A percentile compares a stretch with the other conserved stretches of the same genome.
These are phyloP conservation scores for Myxozyma sirexii DNA, from an alignment of 805 yeast species.

Conservation along the genomic window DNA sequence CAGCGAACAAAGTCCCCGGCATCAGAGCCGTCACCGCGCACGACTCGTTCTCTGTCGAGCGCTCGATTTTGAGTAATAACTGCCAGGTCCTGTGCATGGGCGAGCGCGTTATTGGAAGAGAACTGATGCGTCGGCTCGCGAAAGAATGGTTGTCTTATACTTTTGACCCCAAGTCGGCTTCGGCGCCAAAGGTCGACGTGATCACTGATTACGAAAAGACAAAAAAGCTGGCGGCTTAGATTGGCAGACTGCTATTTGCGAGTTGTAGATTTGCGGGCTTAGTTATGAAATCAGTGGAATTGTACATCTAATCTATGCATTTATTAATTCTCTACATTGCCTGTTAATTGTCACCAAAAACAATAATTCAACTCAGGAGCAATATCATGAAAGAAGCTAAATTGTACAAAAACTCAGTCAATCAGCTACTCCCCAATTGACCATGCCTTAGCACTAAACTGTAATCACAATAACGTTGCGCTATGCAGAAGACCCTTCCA, in stretches of 20 bases:
- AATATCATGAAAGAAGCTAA: no score
- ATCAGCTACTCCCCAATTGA: no score
- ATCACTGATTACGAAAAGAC: slow-evolving; percentile 19
- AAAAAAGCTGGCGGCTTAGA: no score
- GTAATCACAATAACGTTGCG: neutral
- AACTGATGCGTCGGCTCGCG: slow-evolving; percentile 50
- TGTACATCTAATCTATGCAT: no score
- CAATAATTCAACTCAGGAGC: no score
- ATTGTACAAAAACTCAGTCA: no score
- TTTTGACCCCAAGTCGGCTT: slow-evolving; percentile 47
- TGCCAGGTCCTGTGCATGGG: slow-evolving; percentile 55
- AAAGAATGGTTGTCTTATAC: slow-evolving; percentile 50
- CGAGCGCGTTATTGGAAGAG: slow-evolving; percentile 51
- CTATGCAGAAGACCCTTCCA: slow-evolving; percentile 17
- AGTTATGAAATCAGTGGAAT: neutral
- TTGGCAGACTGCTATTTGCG: neutral
- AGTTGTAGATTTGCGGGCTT: neutral
- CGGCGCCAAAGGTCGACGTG: slow-evolving; percentile 47
- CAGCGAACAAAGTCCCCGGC: slow-evolving; percentile 53
- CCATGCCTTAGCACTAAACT: no score
- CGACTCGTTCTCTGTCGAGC: slow-evolving; percentile 52
- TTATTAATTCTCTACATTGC: no score
- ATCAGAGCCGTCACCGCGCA: slow-evolving; percentile 55
- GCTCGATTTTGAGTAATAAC: slow-evolving; percentile 50
- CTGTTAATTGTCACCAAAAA: no score